Conservation (phyloP, 441 rosid genomes). For the Erodium chrysanthum region DNA sequence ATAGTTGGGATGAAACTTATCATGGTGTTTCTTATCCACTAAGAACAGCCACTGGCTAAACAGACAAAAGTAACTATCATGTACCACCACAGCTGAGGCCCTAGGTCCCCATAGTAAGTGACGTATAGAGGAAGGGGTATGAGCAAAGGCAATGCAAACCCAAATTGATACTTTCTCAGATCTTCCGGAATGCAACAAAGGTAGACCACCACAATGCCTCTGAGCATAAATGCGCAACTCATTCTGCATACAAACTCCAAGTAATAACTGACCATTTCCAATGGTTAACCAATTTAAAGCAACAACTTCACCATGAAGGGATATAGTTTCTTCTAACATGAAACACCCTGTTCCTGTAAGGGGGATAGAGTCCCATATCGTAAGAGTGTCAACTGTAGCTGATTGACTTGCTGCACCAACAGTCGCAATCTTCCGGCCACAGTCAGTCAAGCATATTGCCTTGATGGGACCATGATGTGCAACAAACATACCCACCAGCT, state of each 20-base stretch:
- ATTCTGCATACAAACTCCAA: constrained; percentile 68
- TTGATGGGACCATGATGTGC: constrained; percentile 50
- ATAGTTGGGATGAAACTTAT: constrained; percentile 20
- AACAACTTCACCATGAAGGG: constrained; percentile 40
- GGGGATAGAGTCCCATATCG: constrained; percentile 57
- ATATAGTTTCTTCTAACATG: constrained; percentile 53
- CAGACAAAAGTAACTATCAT: constrained; percentile 49
- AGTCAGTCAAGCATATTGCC: constrained; percentile 47
- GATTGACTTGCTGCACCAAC: constrained; percentile 32
- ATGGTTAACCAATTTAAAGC: constrained; percentile 60
- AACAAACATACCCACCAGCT: constrained; percentile 67
- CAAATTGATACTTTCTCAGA: constrained; percentile 38
- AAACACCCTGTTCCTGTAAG: constrained; percentile 56
- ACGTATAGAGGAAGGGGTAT: constrained; percentile 37
- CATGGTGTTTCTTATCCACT: constrained; percentile 27
- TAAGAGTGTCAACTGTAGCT: constrained; percentile 30
- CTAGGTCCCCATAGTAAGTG: constrained; percentile 66
- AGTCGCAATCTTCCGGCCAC: constrained; percentile 70
- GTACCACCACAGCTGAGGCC: constrained; percentile 47
- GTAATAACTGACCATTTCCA: constrained; percentile 58
- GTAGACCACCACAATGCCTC: constrained; percentile 37
- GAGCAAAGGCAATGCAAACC: constrained; percentile 65
- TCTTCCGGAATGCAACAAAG: constrained; percentile 28
- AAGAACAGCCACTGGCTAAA: constrained; percentile 53
- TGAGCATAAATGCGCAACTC: constrained; percentile 64